phyloP scores from a whole-genome alignment of 2,329 filamentous ascomycete species.

The Bimuria novae-zelandiae region DNA sequence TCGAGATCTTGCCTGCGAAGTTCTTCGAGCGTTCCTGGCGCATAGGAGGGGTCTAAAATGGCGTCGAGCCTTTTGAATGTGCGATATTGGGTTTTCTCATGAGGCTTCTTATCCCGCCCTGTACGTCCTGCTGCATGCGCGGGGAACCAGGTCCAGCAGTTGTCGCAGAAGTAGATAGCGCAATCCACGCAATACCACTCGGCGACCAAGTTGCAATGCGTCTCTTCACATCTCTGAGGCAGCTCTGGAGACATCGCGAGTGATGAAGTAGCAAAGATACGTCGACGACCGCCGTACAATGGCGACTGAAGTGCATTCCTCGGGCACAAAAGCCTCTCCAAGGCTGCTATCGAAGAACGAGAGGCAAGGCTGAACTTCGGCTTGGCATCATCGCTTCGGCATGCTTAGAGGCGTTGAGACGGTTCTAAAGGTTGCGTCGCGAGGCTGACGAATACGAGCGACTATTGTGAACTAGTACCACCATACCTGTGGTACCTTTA shows the following conservation, averaged over 20 bases:
- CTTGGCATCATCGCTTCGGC: not conserved
- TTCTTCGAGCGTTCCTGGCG: not conserved
- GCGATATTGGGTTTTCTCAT: not conserved
- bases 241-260: not conserved
- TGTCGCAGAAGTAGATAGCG: not conserved
- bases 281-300: too few relatives aligned
- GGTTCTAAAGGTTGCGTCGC: too few relatives aligned
- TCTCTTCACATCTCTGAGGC: not conserved
- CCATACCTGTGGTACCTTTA: too few relatives aligned
- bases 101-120: not conserved
- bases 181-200: not conserved
- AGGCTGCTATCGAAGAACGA: not conserved
- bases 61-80: not conserved
- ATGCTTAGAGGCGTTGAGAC: too few relatives aligned
- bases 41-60: not conserved
- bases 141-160: not conserved
- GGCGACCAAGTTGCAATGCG: not conserved
- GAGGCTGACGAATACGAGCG: too few relatives aligned
- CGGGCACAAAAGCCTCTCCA: too few relatives aligned
- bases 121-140: not conserved
- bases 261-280: too few relatives aligned
- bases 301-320: too few relatives aligned
- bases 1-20: constrained; percentile 4
- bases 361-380: not conserved
- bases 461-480: too few relatives aligned